Percentiles rank a stretch among this genome's conserved stretches.
Conservation (phyloP, 306 rosid species). For the Dryas octopetala region DNA sequence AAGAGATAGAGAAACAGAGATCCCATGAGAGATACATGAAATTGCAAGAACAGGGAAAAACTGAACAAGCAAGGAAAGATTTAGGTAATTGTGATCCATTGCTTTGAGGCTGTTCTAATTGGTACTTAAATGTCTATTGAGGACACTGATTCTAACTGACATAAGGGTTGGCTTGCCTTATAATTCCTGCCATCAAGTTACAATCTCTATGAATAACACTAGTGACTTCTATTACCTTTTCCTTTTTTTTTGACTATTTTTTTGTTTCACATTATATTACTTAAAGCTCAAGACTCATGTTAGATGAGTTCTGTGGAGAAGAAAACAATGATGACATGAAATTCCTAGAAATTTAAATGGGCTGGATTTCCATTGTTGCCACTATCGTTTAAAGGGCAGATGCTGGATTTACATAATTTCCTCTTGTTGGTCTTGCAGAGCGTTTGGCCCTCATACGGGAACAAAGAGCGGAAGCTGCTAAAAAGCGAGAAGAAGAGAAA, state of each 20-base stretch:
- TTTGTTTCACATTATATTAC: not conserved
- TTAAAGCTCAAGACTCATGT: not conserved
- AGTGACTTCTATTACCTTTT: not conserved
- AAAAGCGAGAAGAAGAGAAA: slow-evolving; percentile 80
- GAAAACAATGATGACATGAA: not conserved
- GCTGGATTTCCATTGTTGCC: too few relatives aligned
- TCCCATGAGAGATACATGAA: slow-evolving; percentile 86
- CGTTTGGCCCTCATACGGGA: slow-evolving; percentile 78
- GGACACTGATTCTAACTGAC: not conserved
- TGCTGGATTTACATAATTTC: not conserved
- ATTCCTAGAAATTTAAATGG: not conserved
- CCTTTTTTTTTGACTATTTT: not conserved
- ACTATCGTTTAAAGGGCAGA: too few relatives aligned
- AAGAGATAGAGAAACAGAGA: slow-evolving; percentile 83
- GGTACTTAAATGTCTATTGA: not conserved
- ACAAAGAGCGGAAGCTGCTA: slow-evolving; percentile 92
- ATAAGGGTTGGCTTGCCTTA: not conserved
- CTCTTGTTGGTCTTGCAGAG: slow-evolving; percentile 43
- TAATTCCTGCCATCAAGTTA: not conserved
- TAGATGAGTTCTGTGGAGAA: not conserved
- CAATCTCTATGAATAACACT: not conserved
- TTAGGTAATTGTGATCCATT: slow-evolving; percentile 49
- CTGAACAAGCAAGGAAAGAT: slow-evolving; percentile 89
- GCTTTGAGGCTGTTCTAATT: not conserved
- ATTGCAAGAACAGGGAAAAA: slow-evolving; percentile 92